phyloP scores from a whole-genome alignment of 2,329 filamentous ascomycete species.

The Hypoxylon sp. region DNA sequence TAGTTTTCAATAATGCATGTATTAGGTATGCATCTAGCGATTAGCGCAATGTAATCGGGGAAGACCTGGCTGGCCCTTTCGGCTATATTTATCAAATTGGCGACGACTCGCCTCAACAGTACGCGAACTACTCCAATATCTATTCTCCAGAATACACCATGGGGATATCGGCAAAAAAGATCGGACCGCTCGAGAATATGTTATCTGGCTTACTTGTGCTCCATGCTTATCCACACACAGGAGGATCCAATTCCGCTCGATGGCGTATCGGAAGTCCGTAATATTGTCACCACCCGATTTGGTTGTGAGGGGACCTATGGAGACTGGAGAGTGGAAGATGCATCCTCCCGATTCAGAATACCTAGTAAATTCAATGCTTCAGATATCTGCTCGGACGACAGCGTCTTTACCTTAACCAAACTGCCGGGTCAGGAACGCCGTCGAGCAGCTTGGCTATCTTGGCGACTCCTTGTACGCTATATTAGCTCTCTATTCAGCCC shows the following conservation, averaged over 20 bases:
- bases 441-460: conserved; percentile 39
- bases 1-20: not conserved
- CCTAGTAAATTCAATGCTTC: conserved; percentile 6
- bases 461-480: conserved; percentile 27
- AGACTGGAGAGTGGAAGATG: not conserved
- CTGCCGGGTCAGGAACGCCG: conserved; percentile 35
- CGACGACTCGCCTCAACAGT: not conserved
- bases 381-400: conserved; percentile 5
- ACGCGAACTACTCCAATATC: not conserved
- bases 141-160: not conserved
- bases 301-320: not conserved
- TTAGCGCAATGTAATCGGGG: not conserved
- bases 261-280: not conserved
- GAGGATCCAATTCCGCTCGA: not conserved
- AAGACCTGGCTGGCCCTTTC: not conserved
- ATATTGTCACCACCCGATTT: not conserved
- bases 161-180: not conserved
- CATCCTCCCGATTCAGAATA: conserved; percentile 1
- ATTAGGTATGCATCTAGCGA: not conserved
- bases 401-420: conserved; percentile 35
- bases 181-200: not conserved
- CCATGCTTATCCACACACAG: not conserved
- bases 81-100: not conserved
- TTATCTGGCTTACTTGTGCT: not conserved
- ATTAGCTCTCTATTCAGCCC: conserved; percentile 10